Base-by-base conservation (phyloP, 1,284 basidiomycete genomes). In the Sphagnurus paluster region DNA sequence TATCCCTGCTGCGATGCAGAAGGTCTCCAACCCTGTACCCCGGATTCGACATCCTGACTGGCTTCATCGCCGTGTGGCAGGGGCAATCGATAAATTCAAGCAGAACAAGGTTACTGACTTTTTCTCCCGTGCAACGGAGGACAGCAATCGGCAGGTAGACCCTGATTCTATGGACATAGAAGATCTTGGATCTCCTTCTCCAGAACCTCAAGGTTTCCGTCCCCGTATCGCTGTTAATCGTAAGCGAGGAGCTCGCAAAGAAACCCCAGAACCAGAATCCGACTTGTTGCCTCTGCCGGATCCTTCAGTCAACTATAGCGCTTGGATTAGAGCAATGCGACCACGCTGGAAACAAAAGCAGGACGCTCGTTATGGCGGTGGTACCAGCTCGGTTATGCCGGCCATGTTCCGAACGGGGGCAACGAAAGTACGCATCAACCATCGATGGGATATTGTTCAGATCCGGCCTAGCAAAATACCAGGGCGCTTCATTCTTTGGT, bases 1-100 rank as follows among this genome's bases (percentile, higher is more conserved):
- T 2, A 99, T 99, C 58, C 97, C 97, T 6, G 97, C 97, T 4
- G 97, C 97, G 0, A 90, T 99, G 82, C 97, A 99, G 66, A 95
- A 95, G 61, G 91, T 99, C 29, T 69, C 89, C 8, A 99, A 99
- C 62, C 97, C 97, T 0, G 97, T 99, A 1, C 93, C 96, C 10
- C 84, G 97, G 16, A 89, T 99, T 50, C 84, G 87, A 10, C 97
- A 99, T 70, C 97, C 97, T 0, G 97, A 99, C 65, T 99, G 97
- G 97, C 76, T 99, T 29, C 89, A 92, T 68, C 86, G 90, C 44
- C 80, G 97, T 25, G 91, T 99, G 13, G 89, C 88, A 5, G 89
- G 87, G 2, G 79, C 88, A 16, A 84, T 96, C 38, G 97, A 99
- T 76, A 97, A 93, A 70, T 98, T 98, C 75, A 94, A 93, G 63